Evolutionary conservation across 1,139 yeast genomes (phyloP).

Genomic region (Zygosaccharomyces pseudobailii): DNA sequence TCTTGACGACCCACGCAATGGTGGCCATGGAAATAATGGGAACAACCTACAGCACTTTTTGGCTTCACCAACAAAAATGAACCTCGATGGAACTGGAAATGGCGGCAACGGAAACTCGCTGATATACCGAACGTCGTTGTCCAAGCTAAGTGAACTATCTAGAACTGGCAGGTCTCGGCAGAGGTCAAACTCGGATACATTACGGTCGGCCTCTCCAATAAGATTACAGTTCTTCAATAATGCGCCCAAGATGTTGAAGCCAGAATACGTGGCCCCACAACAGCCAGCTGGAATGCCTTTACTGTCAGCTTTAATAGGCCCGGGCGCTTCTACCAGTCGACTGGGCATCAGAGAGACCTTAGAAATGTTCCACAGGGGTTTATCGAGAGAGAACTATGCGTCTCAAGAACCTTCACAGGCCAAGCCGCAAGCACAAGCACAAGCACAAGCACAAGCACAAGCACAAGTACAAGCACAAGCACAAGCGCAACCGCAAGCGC

Average conservation of each 20-base stretch:
- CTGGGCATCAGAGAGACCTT: conserved; percentile 21
- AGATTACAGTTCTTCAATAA: conserved; percentile 17
- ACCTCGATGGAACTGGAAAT: conserved; percentile 87
- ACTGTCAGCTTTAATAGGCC: conserved; percentile 23
- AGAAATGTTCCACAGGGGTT: conserved; percentile 19
- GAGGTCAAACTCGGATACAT: conserved; percentile 22
- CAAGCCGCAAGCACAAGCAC: neutral
- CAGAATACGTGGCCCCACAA: conserved; percentile 23
- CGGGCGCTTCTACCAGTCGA: conserved; percentile 8
- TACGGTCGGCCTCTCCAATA: conserved; percentile 26
- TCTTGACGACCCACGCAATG: conserved; percentile 23
- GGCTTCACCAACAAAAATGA: conserved; percentile 27
- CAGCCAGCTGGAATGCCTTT: conserved; percentile 18
- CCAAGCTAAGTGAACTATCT: conserved; percentile 28
- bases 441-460: too few relatives aligned
- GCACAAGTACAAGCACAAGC: too few relatives aligned
- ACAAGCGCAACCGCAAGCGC: too few relatives aligned
- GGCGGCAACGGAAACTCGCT: conserved; percentile 74
- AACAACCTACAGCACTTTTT: conserved; percentile 18
- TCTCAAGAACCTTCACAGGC: conserved; percentile 3
- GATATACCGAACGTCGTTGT: conserved; percentile 30
- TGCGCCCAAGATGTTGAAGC: conserved; percentile 29
- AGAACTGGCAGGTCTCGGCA: conserved; percentile 23
- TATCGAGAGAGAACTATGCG: neutral
- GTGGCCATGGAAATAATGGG: neutral